Base-by-base conservation (phyloP, 2,329 filamentous ascomycete genomes). In the Phaeosphaeria sp. region DNA sequence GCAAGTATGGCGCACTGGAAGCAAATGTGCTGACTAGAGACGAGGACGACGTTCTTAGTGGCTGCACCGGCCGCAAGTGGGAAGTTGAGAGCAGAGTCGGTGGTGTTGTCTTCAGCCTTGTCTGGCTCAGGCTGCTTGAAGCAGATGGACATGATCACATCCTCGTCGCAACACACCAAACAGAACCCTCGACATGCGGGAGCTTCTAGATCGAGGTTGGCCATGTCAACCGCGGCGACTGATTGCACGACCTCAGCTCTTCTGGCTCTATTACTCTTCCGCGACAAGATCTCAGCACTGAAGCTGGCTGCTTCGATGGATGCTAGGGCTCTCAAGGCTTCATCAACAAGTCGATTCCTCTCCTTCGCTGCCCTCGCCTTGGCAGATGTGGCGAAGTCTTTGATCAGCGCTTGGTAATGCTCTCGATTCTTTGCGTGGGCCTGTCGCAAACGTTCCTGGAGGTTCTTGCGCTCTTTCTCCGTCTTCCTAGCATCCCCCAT, bases 21-120 rank as follows among this genome's bases (percentile, higher is more conserved):
- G 60, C 74, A 76, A 2, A 74, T 62, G 36, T 69, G 66, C 61
- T 76, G 73, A 49, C 71, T 74, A 17, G 72, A 75, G 13, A 76
- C 49, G 9, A 71, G 54, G 21, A 72, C 58, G 6, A 66, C 54
- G 27, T 72, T 73, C n/a, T 63, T 63, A 11, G 47, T 13, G 15
- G 65, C 70, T 11, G 56, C 52, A 51, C 71, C 73, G 21, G 72
- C 73, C 18, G 73, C 73, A 6, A 75, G 67, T 5, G 73, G 72
- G 30, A 74, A 75, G 51, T 76, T 70, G 49, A 74, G 69, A 6
- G 72, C 73, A 44, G 75, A 76, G 55, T 76, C 69, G 17, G 61
- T 68, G 5, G 74, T 76, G 53, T 76, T 77, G 36, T 66, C 62
- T 4, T 63, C 64, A 1, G 21, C 53, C n/a, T 69, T 59, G 6